These are phyloP conservation scores for Cyberlindnera bimundalis DNA, from an alignment of 805 yeast species.

Conservation along the genomic window DNA sequence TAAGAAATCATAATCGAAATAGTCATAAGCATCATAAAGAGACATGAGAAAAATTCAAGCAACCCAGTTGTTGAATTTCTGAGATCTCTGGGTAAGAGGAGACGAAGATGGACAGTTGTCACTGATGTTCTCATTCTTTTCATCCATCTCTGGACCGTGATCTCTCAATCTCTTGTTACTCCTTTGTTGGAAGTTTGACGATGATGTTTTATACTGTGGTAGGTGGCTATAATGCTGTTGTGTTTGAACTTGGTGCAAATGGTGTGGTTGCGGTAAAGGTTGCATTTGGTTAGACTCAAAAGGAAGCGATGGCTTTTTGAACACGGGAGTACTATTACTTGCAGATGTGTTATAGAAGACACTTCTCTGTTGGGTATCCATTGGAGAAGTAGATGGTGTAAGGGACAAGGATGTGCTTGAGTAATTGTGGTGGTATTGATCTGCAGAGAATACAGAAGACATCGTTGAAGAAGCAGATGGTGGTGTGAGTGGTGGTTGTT, in stretches of 20 bases:
- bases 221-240: slow-evolving; percentile 1
- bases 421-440: slow-evolving; percentile 10
- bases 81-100: slow-evolving; percentile 22
- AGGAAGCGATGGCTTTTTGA: slow-evolving; percentile 12
- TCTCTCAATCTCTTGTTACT: slow-evolving; percentile 8
- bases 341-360: slow-evolving; percentile 7
- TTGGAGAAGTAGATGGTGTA: slow-evolving; percentile 19
- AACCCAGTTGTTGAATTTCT: slow-evolving; percentile 14
- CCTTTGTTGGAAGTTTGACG: background rate
- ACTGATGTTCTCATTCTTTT: slow-evolving; percentile 3
- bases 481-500: slow-evolving; percentile 29
- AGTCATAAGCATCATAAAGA: background rate
- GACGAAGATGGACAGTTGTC: slow-evolving; percentile 16
- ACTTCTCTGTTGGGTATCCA: slow-evolving; percentile 11
- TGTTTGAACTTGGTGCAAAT: slow-evolving; percentile 7
- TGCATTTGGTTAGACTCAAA: background rate
- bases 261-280: slow-evolving; percentile 3
- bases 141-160: slow-evolving; percentile 1
- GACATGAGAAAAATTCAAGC: slow-evolving; percentile 2
- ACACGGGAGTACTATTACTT: slow-evolving; percentile 2
- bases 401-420: slow-evolving; percentile 16
- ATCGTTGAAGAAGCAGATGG: slow-evolving; percentile 32
- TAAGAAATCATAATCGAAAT: no score
- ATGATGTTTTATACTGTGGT: slow-evolving; percentile 1
- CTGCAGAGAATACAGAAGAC: slow-evolving; percentile 21